Conservation (phyloP, 306 rosid species). For the Fragaria nilgerrensis region DNA sequence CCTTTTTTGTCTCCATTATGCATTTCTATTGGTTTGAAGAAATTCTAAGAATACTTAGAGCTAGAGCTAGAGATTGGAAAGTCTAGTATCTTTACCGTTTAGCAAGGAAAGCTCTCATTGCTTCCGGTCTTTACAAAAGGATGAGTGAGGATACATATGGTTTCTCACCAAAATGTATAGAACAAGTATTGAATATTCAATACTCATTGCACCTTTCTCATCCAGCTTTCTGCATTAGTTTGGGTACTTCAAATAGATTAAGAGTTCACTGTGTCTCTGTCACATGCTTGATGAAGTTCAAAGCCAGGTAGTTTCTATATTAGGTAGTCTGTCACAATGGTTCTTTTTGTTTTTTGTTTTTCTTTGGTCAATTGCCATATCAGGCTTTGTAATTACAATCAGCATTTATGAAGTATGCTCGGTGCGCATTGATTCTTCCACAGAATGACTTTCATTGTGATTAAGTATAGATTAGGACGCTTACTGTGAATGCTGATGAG, state of each 20-base stretch:
- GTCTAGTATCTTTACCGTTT: not conserved
- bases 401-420: too few relatives aligned
- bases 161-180: too few relatives aligned
- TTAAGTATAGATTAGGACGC: too few relatives aligned
- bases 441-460: too few relatives aligned
- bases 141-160: not conserved
- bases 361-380: not conserved
- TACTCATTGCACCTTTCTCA: not conserved
- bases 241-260: not conserved
- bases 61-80: not conserved
- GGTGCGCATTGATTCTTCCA: too few relatives aligned
- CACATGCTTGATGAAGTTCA: not conserved
- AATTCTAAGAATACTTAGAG: not conserved
- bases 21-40: not conserved
- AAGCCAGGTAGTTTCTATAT: not conserved
- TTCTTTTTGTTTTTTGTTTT: not conserved
- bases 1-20: not conserved
- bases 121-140: not conserved
- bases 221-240: not conserved
- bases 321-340: not conserved
- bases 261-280: not conserved
- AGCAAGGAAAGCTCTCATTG: not conserved
- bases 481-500: too few relatives aligned
- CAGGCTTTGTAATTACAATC: not conserved
- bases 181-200: not conserved